These are phyloP conservation scores for Nephelium lappaceum DNA, from an alignment of 345 rosid genomes.

Conservation along the genomic window DNA sequence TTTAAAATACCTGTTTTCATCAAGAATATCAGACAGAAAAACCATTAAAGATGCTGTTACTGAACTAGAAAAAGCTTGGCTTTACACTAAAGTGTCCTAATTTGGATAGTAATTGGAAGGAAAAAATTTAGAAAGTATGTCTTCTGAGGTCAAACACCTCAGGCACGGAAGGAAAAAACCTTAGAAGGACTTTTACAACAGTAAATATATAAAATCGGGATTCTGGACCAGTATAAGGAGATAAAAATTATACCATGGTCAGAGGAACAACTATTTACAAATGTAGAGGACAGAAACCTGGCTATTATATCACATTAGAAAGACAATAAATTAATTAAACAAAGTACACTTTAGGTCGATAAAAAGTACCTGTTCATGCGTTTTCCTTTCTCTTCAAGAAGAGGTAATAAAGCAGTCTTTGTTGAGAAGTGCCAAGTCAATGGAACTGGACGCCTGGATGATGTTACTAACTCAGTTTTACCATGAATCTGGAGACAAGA, in stretches of 20 bases:
- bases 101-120: neutral
- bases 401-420: slow-evolving; percentile 63
- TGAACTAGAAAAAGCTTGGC: neutral
- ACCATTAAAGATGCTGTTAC: neutral
- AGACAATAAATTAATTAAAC: neutral
- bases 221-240: neutral
- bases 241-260: neutral
- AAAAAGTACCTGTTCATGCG: slow-evolving; percentile 68
- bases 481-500: slow-evolving; percentile 76
- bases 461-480: slow-evolving; percentile 82
- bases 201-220: neutral
- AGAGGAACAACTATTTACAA: neutral
- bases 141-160: neutral
- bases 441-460: slow-evolving; percentile 92
- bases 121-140: neutral
- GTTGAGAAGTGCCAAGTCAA: slow-evolving; percentile 95
- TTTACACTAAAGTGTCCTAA: neutral
- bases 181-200: neutral
- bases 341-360: neutral
- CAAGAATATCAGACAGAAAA: neutral
- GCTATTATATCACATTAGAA: neutral
- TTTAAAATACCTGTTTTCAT: neutral
- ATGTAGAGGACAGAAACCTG: neutral
- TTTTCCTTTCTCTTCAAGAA: slow-evolving; percentile 86
- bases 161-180: neutral